These are phyloP conservation scores for Myxozyma sirexii DNA, from an alignment of 805 yeast species.

Conservation along the genomic window DNA sequence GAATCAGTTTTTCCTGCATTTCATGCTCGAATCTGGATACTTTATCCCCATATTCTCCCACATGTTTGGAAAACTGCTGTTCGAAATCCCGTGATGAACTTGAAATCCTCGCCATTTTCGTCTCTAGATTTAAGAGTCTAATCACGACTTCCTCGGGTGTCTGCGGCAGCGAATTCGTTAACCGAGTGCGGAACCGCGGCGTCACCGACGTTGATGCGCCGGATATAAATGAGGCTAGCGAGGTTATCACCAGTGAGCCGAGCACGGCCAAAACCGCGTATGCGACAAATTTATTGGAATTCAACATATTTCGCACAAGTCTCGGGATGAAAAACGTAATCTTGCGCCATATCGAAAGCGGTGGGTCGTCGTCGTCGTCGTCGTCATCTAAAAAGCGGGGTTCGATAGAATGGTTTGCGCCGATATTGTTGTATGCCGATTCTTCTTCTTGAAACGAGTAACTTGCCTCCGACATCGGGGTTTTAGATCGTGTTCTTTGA, in stretches of 20 bases:
- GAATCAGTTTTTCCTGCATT: neutral
- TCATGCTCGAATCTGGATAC: neutral
- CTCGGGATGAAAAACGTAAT: neutral
- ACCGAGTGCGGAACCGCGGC: neutral
- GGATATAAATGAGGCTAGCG: neutral
- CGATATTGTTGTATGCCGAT: slow-evolving; percentile 4
- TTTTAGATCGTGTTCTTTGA: too few relatives aligned
- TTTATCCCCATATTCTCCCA: neutral
- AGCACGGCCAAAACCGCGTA: neutral
- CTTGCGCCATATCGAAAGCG: neutral
- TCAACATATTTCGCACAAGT: neutral
- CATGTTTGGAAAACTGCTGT: neutral
- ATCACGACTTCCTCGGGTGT: slow-evolving; percentile 20
- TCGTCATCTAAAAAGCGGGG: neutral
- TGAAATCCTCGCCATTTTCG: slow-evolving; percentile 6
- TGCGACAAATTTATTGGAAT: neutral
- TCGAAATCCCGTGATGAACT: slow-evolving; percentile 10
- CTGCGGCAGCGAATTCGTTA: neutral
- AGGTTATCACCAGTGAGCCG: neutral
- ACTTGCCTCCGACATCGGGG: too few relatives aligned
- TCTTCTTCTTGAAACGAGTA: slow-evolving; percentile 10
- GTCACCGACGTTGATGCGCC: neutral
- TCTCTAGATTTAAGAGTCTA: slow-evolving; percentile 17
- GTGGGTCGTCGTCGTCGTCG: neutral
- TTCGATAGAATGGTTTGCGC: slow-evolving; percentile 4